Evolutionary conservation across 371 early-diverging fungal species (phyloP).

Genomic region (Syncephalastrum racemosum): DNA sequence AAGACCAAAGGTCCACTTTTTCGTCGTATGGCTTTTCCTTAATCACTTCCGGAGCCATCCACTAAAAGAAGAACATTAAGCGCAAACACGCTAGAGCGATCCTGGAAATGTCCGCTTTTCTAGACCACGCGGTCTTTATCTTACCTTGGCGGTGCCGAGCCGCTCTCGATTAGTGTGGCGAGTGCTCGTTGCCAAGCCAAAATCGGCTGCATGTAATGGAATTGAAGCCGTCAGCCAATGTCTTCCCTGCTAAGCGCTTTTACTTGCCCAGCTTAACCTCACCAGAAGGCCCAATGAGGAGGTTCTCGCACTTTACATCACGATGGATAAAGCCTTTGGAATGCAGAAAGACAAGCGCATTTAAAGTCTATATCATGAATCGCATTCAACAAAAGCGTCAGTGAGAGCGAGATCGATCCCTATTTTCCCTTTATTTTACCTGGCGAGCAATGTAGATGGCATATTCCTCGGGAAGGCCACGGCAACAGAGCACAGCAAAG

Average conservation of each 20-base stretch:
- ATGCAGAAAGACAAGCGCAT: conserved; percentile 41
- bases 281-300: conserved; percentile 41
- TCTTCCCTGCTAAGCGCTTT: not conserved
- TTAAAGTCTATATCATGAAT: conserved; percentile 31
- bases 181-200: conserved; percentile 45
- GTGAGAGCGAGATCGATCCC: conserved; percentile 6
- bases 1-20: conserved; percentile 51
- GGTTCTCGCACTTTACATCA: conserved; percentile 52
- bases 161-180: conserved; percentile 35
- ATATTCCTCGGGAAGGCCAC: conserved; percentile 44
- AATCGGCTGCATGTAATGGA: conserved; percentile 32
- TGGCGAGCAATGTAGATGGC: conserved; percentile 40
- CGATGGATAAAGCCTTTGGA: conserved; percentile 48
- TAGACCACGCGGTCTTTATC: not conserved
- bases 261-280: conserved; percentile 39
- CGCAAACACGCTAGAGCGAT: not conserved
- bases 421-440: conserved; percentile 17
- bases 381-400: conserved; percentile 25
- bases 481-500: conserved; percentile 42
- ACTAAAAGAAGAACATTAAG: conserved; percentile 31
- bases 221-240: not conserved
- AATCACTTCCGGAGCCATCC: conserved; percentile 58
- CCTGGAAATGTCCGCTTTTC: not conserved
- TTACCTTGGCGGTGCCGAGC: conserved; percentile 46
- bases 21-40: conserved; percentile 36